Evolutionary conservation across 257 asterid species (phyloP).

Genomic region (Fraxinus excelsior): DNA sequence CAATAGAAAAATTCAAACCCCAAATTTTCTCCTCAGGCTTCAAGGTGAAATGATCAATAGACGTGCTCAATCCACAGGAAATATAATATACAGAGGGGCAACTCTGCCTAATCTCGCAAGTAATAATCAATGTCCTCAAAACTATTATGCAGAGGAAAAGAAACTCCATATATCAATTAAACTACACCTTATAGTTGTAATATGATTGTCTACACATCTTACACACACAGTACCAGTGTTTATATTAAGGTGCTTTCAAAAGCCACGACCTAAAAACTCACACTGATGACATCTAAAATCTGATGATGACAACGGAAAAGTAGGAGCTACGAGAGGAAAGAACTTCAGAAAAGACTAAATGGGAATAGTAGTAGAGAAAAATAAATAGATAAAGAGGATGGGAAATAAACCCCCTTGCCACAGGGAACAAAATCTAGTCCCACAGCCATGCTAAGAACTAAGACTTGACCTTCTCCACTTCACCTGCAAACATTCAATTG

Average conservation of each 20-base stretch:
- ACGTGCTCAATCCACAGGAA: conserved; percentile 30
- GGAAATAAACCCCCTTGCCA: conserved; percentile 17
- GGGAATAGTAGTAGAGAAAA: conserved; percentile 18
- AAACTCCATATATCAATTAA: conserved; percentile 19
- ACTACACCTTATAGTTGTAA: conserved; percentile 23
- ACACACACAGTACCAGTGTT: conserved; percentile 24
- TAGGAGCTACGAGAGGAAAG: conserved; percentile 13
- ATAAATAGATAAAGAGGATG: neutral
- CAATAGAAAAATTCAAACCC: conserved; percentile 29
- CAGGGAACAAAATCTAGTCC: conserved; percentile 19
- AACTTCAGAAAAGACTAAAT: neutral
- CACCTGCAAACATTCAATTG: conserved; percentile 24
- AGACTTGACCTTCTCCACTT: conserved; percentile 14
- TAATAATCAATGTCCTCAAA: conserved; percentile 36
- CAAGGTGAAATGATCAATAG: conserved; percentile 24
- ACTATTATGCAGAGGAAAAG: conserved; percentile 29
- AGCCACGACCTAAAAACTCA: conserved; percentile 32
- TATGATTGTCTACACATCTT: conserved; percentile 31
- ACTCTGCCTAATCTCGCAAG: conserved; percentile 30
- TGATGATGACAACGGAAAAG: conserved; percentile 13
- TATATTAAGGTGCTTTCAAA: conserved; percentile 24
- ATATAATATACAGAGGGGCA: conserved; percentile 20
- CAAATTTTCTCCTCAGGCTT: conserved; percentile 25
- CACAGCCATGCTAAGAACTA: conserved; percentile 13
- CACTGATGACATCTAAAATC: conserved; percentile 24